A percentile compares a stretch with the other conserved stretches of the same genome.
These are phyloP conservation scores for Aschersonia sp. DNA, from an alignment of 2,329 filamentous ascomycete genomes.

Conservation along the genomic window DNA sequence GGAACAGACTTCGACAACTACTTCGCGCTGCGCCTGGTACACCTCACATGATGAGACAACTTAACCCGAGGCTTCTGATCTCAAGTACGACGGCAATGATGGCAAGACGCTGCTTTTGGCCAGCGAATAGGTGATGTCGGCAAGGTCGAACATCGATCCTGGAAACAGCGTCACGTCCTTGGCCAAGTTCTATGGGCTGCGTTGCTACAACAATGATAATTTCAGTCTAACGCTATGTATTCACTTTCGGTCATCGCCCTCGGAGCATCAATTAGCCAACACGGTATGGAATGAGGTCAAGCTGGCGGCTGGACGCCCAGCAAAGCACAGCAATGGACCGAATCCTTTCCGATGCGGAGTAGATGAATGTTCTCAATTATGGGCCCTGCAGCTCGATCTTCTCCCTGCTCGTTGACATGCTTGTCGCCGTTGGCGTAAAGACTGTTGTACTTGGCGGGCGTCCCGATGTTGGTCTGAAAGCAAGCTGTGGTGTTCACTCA, in stretches of 20 bases:
- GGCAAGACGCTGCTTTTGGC: background rate
- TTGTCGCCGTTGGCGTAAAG: background rate
- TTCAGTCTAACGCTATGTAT: background rate
- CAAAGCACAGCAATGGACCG: background rate
- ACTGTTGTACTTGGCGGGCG: background rate
- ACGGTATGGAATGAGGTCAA: background rate
- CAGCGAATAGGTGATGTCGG: background rate
- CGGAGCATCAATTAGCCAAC: background rate
- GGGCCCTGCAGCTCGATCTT: background rate
- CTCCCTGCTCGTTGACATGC: background rate
- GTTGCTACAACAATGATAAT: background rate
- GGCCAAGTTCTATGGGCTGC: background rate
- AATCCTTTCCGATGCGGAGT: background rate
- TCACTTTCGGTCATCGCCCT: background rate
- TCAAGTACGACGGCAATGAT: background rate
- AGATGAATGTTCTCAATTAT: background rate
- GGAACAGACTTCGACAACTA: background rate
- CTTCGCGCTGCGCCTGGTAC: background rate
- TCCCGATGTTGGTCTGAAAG: background rate
- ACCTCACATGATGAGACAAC: background rate
- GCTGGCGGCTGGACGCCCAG: background rate
- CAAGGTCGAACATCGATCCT: background rate
- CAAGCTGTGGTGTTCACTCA: background rate
- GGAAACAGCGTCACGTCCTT: background rate
- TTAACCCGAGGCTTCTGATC: background rate